Conservation (phyloP, 768 basidiomycete genomes). For the Russula olivacea region DNA sequence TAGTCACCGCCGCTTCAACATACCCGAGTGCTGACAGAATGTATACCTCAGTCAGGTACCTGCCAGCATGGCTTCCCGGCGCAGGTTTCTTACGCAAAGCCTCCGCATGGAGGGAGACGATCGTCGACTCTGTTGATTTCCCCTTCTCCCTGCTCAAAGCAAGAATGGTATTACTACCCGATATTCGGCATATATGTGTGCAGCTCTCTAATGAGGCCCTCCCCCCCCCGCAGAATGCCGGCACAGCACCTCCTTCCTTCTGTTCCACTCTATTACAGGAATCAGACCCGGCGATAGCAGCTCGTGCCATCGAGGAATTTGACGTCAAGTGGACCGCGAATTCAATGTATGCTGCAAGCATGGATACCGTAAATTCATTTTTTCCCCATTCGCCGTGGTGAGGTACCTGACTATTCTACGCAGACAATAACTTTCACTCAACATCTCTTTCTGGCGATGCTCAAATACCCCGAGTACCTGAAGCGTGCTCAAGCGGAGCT, state of each 20-base stretch:
- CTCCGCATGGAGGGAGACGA: conserved; percentile 52
- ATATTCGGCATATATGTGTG: conserved; percentile 35
- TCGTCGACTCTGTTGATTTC: conserved; percentile 57
- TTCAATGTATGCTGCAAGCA: conserved; percentile 65
- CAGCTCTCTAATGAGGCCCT: conserved; percentile 31
- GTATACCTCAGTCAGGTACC: conserved; percentile 38
- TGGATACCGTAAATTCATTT: conserved; percentile 50
- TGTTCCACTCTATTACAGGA: conserved; percentile 52
- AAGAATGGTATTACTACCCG: conserved; percentile 42
- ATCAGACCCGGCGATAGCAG: conserved; percentile 30
- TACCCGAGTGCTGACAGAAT: background rate
- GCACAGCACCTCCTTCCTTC: conserved; percentile 38
- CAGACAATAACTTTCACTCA: conserved; percentile 51
- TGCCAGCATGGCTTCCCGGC: conserved; percentile 66
- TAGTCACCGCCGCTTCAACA: conserved; percentile 20
- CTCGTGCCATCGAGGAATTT: conserved; percentile 41
- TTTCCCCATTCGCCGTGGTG: background rate
- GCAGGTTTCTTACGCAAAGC: conserved; percentile 61
- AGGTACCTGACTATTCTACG: conserved; percentile 2
- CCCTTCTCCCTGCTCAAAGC: conserved; percentile 56
- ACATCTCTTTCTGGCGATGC: conserved; percentile 65
- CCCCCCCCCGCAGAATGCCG: conserved; percentile 30
- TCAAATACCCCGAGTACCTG: conserved; percentile 51
- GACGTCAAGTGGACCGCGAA: conserved; percentile 81
- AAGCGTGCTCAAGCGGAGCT: conserved; percentile 55